Evolutionary conservation across 345 rosid species (phyloP).

Genomic region (Rhodamnia rubescens): DNA sequence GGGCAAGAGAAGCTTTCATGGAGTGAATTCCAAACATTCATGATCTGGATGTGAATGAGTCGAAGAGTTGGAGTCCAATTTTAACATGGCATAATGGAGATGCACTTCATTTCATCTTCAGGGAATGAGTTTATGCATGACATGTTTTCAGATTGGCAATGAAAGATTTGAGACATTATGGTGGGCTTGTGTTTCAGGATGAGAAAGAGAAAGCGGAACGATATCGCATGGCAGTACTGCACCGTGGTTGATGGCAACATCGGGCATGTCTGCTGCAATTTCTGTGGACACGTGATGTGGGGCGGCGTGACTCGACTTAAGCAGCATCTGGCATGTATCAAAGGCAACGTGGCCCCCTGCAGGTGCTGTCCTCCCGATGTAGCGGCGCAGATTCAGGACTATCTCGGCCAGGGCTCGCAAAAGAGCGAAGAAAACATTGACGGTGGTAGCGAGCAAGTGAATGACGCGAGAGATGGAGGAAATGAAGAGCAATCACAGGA

Average conservation of each 20-base stretch:
- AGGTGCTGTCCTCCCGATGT: neutral
- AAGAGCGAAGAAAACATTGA: neutral
- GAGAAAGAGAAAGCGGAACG: neutral
- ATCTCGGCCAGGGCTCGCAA: neutral
- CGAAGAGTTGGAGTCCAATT: neutral
- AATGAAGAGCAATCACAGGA: neutral
- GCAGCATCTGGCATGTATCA: neutral
- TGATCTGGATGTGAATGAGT: too few species aligned
- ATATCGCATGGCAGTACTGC: neutral
- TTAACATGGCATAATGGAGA: neutral
- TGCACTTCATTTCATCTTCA: neutral
- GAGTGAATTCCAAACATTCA: neutral
- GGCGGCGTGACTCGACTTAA: neutral
- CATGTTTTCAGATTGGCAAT: neutral
- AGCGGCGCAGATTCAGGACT: neutral
- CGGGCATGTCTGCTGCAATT: neutral
- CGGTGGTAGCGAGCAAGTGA: neutral
- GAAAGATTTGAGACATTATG: neutral
- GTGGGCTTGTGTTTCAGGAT: neutral
- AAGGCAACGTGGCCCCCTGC: neutral
- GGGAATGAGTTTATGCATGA: neutral
- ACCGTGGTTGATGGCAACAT: neutral
- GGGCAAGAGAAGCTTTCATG: neutral
- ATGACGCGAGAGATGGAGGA: neutral
- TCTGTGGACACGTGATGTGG: neutral